These are phyloP conservation scores for Microthlaspi erraticum DNA, from an alignment of 345 rosid species.

Conservation along the genomic window DNA sequence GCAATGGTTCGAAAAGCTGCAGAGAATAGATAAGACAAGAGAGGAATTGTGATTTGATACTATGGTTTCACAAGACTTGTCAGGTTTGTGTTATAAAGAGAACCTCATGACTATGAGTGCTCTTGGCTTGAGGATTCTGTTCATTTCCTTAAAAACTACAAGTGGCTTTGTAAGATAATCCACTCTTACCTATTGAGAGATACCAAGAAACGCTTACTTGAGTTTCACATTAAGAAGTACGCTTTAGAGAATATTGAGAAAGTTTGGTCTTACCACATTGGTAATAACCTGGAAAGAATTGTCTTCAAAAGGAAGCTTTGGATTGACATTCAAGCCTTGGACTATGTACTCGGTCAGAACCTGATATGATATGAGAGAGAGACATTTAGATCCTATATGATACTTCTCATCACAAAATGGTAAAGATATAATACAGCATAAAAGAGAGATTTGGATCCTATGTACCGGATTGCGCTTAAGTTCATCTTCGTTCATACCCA, in stretches of 20 bases:
- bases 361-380: no score
- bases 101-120: constrained; percentile 85
- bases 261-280: constrained; percentile 64
- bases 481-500: constrained; percentile 90
- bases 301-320: constrained; percentile 84
- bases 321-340: constrained; percentile 80
- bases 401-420: constrained; percentile 20
- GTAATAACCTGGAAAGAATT: constrained; percentile 83
- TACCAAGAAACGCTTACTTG: constrained; percentile 7
- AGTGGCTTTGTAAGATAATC: constrained; percentile 89
- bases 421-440: not conserved
- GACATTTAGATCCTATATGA: not conserved
- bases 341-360: constrained; percentile 73
- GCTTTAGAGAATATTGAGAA: not conserved
- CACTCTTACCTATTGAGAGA: constrained; percentile 71
- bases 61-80: constrained; percentile 5
- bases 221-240: not conserved
- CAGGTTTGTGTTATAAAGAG: not conserved
- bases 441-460: no score
- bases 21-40: constrained; percentile 1
- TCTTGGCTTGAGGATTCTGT: constrained; percentile 78
- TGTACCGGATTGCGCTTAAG: constrained; percentile 77
- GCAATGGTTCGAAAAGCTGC: constrained; percentile 89
- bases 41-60: not conserved
- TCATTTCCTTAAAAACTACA: constrained; percentile 81